phyloP scores from a whole-genome alignment of 1,139 yeast species.

The Zygoascus meyerae region DNA sequence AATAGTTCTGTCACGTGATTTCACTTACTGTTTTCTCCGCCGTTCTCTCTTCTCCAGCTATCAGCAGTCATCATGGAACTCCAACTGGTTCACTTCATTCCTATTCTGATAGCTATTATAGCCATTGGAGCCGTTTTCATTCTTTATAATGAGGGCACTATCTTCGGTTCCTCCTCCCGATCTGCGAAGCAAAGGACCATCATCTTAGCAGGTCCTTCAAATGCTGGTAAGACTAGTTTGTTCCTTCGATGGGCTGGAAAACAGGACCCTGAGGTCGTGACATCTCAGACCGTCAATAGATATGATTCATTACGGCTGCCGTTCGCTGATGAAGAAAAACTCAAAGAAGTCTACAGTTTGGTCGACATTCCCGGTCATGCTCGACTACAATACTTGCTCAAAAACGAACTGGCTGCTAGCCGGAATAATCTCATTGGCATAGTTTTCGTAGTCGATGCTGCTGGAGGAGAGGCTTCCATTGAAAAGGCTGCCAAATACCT shows the following conservation, averaged over 20 bases:
- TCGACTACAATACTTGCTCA: slow-evolving; percentile 47
- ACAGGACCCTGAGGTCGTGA: slow-evolving; percentile 29
- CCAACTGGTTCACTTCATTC: slow-evolving; percentile 7
- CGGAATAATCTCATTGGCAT: slow-evolving; percentile 52
- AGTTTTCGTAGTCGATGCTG: slow-evolving; percentile 54
- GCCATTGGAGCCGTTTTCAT: slow-evolving; percentile 1
- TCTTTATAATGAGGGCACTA: neutral
- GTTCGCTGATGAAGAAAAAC: slow-evolving; percentile 24
- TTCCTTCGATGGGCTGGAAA: slow-evolving; percentile 33
- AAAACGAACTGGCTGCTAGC: slow-evolving; percentile 22
- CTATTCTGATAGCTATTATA: slow-evolving; percentile 15
- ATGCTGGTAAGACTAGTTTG: slow-evolving; percentile 71
- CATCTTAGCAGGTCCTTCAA: slow-evolving; percentile 65
- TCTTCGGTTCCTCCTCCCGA: neutral
- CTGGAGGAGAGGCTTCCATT: slow-evolving; percentile 29
- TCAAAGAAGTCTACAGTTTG: slow-evolving; percentile 37
- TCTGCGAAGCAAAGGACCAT: slow-evolving; percentile 28
- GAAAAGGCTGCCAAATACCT: slow-evolving; percentile 31
- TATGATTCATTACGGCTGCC: slow-evolving; percentile 36
- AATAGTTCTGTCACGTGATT: no score
- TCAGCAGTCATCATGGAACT: no score
- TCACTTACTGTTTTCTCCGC: no score
- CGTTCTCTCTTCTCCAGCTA: no score
- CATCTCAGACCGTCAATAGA: slow-evolving; percentile 42
- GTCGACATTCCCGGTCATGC: slow-evolving; percentile 85